A percentile compares a stretch with the other conserved stretches of the same genome.
Conservation (phyloP, 257 asterid species). For the Fraxinus quadrangulata region DNA sequence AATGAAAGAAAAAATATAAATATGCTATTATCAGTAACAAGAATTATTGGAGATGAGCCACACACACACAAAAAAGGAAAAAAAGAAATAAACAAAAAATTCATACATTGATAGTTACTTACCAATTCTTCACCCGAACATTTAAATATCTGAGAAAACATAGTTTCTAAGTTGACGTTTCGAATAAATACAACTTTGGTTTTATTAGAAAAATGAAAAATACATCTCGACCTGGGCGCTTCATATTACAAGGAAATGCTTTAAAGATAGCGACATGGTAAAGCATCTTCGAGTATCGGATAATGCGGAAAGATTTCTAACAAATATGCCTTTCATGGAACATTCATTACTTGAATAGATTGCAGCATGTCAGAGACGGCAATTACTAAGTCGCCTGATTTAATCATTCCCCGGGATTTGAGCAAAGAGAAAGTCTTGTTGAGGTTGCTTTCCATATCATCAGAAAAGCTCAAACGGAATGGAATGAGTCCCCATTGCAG, state of each 20-base stretch:
- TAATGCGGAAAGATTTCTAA: not conserved
- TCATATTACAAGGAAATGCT: slow-evolving; percentile 20
- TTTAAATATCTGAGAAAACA: not conserved
- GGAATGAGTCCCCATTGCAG: slow-evolving; percentile 98
- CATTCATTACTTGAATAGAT: slow-evolving; percentile 95
- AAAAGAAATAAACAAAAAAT: not conserved
- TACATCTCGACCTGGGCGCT: slow-evolving; percentile 27
- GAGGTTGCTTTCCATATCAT: slow-evolving; percentile 94
- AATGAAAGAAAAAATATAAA: not conserved
- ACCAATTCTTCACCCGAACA: not conserved
- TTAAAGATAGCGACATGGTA: not conserved
- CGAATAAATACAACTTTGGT: slow-evolving; percentile 20
- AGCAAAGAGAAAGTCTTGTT: slow-evolving; percentile 87
- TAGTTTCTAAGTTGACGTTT: slow-evolving; percentile 21
- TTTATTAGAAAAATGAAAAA: slow-evolving; percentile 4
- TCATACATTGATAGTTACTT: slow-evolving; percentile 11
- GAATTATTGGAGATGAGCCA: not conserved
- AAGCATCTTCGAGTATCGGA: not conserved
- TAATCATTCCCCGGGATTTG: slow-evolving; percentile 93
- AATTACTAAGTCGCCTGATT: slow-evolving; percentile 88
- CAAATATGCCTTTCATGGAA: slow-evolving; percentile 50
- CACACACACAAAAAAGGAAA: not conserved
- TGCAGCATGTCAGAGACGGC: slow-evolving; percentile 97
- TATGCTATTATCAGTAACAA: not conserved
- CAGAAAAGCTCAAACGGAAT: slow-evolving; percentile 89